Evolutionary conservation across 164 flowering plant genomes (phyloP).

Genomic region (Pachysandra terminalis): DNA sequence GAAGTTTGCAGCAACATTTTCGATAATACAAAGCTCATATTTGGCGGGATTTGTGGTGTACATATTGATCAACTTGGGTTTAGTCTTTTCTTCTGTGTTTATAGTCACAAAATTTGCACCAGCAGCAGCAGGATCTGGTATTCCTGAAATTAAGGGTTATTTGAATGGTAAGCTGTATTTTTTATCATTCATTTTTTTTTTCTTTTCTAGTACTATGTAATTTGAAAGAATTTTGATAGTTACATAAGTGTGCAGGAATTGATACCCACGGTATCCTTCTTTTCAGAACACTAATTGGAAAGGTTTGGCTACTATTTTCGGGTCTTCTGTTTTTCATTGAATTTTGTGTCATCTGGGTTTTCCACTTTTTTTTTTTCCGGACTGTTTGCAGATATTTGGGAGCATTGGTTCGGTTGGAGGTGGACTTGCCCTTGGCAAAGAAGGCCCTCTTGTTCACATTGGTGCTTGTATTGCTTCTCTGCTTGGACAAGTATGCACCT

Average conservation of each 20-base stretch:
- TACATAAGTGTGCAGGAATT: slow-evolving; percentile 52
- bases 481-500: slow-evolving; percentile 81
- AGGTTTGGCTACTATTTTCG: slow-evolving; percentile 40
- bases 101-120: slow-evolving; percentile 90
- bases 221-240: slow-evolving; percentile 17
- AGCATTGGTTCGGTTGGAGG: slow-evolving; percentile 99
- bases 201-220: neutral
- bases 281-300: slow-evolving; percentile 93
- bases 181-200: neutral
- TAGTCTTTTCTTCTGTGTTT: slow-evolving; percentile 86
- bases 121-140: slow-evolving; percentile 97
- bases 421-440: slow-evolving; percentile 96
- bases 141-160: slow-evolving; percentile 98
- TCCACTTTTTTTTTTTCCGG: slow-evolving; percentile 6
- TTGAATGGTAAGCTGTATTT: slow-evolving; percentile 64
- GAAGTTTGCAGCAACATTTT: slow-evolving; percentile 81
- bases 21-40: slow-evolving; percentile 83
- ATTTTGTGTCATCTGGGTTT: neutral
- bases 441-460: slow-evolving; percentile 98
- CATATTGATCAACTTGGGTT: slow-evolving; percentile 59
- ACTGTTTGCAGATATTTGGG: slow-evolving; percentile 72
- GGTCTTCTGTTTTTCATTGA: slow-evolving; percentile 1
- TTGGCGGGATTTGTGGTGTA: slow-evolving; percentile 82
- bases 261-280: slow-evolving; percentile 92
- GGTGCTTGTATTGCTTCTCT: slow-evolving; percentile 99